Evolutionary conservation across 176 grass and related monocot species (phyloP).

Genomic region (Aegilops speltoides): DNA sequence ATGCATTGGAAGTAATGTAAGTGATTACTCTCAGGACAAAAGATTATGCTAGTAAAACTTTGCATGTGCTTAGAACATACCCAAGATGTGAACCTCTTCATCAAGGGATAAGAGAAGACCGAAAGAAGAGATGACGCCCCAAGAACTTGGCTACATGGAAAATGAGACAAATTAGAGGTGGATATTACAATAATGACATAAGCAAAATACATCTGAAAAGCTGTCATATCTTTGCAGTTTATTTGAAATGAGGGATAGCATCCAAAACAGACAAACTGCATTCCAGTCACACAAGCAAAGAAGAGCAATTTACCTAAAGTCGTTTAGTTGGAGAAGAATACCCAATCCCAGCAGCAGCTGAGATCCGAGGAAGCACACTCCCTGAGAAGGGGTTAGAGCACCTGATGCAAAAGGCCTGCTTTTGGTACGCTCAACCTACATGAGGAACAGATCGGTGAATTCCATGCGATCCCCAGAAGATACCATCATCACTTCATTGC

Average conservation of each 20-base stretch:
- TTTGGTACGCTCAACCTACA: too few relatives aligned
- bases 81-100: constrained; percentile 92
- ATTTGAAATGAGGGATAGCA: not conserved
- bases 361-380: constrained; percentile 72
- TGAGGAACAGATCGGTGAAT: too few relatives aligned
- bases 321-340: constrained; percentile 87
- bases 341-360: constrained; percentile 83
- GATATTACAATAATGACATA: not conserved
- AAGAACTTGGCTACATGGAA: constrained; percentile 58
- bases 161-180: constrained; percentile 8
- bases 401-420: too few relatives aligned
- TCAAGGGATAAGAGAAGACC: constrained; percentile 87
- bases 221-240: not conserved
- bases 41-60: not conserved
- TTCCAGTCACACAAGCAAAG: not conserved
- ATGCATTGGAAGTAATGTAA: not conserved
- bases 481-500: too few relatives aligned
- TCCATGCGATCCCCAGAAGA: too few relatives aligned
- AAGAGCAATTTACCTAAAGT: constrained; percentile 53
- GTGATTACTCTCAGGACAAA: not conserved
- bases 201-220: not conserved
- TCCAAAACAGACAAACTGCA: not conserved
- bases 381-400: too few relatives aligned
- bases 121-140: constrained; percentile 76
- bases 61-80: not conserved